These are phyloP conservation scores for Ceratopteris richardii DNA, from an alignment of 75 land plant genomes.

Conservation along the genomic window DNA sequence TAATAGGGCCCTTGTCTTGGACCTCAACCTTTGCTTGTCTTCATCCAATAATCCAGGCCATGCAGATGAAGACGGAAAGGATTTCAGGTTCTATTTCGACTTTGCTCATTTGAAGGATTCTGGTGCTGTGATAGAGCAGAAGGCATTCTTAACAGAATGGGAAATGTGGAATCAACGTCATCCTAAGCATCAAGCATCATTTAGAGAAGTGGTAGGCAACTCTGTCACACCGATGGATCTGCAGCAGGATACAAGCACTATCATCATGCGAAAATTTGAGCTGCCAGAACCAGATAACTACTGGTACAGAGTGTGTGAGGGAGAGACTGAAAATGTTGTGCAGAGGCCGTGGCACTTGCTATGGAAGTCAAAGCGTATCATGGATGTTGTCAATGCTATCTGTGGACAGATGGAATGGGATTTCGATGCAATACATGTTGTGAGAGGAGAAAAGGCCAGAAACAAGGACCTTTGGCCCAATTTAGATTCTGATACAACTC, in stretches of 20 bases:
- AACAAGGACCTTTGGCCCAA: slow-evolving; percentile 85
- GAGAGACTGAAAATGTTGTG: slow-evolving; percentile 58
- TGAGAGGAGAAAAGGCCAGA: slow-evolving; percentile 70
- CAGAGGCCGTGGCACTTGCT: slow-evolving; percentile 82
- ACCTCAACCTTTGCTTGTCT: slow-evolving; percentile 68
- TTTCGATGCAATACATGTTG: slow-evolving; percentile 84
- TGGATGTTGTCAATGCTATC: slow-evolving; percentile 79
- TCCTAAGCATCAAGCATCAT: slow-evolving; percentile 24
- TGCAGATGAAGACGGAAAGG: slow-evolving; percentile 80
- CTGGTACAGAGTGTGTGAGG: slow-evolving; percentile 97
- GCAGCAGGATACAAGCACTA: slow-evolving; percentile 56
- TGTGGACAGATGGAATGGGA: slow-evolving; percentile 89
- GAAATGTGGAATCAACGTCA: slow-evolving; percentile 48
- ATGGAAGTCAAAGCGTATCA: slow-evolving; percentile 88
- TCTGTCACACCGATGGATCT: slow-evolving; percentile 68
- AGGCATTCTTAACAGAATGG: slow-evolving; percentile 55
- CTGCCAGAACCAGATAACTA: slow-evolving; percentile 75
- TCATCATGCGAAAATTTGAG: slow-evolving; percentile 73
- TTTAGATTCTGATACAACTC: slow-evolving; percentile 72
- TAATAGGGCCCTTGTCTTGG: slow-evolving; percentile 88
- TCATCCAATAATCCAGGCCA: slow-evolving; percentile 40
- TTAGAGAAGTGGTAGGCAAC: slow-evolving; percentile 37
- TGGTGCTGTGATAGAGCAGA: slow-evolving; percentile 62
- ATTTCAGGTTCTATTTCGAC: slow-evolving; percentile 87
- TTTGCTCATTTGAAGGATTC: slow-evolving; percentile 78